Conservation (phyloP, 2,329 filamentous ascomycete species). For the Coniochaeta sp. region DNA sequence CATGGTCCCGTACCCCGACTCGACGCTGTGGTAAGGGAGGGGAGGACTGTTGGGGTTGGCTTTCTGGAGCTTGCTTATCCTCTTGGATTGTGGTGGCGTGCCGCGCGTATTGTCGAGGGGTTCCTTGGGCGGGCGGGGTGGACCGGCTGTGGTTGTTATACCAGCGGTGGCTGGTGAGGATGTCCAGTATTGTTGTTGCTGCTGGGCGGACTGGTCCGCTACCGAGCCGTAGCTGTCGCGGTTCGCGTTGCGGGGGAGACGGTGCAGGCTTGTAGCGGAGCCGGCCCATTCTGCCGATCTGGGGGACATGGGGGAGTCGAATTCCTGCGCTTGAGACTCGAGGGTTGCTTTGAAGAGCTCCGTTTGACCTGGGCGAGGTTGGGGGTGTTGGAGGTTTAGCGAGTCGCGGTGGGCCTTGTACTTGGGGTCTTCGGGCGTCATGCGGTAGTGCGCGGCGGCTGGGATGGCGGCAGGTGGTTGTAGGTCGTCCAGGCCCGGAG, state of each 20-base stretch:
- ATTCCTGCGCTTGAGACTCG: conserved; percentile 66
- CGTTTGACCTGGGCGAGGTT: conserved; percentile 67
- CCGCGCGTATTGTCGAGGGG: conserved; percentile 35
- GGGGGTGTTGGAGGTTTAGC: conserved; percentile 71
- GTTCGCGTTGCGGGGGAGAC: conserved; percentile 39
- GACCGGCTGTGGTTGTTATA: conserved; percentile 25
- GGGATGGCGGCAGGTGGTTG: conserved; percentile 36
- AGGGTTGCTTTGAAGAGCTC: conserved; percentile 67
- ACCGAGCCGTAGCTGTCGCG: conserved; percentile 41
- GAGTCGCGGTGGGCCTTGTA: conserved; percentile 79
- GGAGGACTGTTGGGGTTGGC: conserved; percentile 50
- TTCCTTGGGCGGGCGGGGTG: conserved; percentile 58
- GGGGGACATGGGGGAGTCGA: conserved; percentile 53
- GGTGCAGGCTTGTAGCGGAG: conserved; percentile 51
- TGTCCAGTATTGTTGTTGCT: conserved; percentile 39
- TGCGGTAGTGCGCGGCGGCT: conserved; percentile 30
- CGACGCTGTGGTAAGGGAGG: conserved; percentile 47
- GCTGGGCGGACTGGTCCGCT: conserved; percentile 17
- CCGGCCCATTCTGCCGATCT: conserved; percentile 56
- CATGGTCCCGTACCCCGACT: conserved; percentile 45
- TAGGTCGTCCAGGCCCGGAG: conserved; percentile 16
- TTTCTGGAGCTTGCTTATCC: conserved; percentile 45
- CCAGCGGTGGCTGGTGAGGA: conserved; percentile 33
- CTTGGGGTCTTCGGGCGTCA: conserved; percentile 63
- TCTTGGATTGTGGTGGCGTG: conserved; percentile 37